Percentiles rank a stretch among this genome's conserved stretches.
Evolutionary conservation across 1,284 basidiomycete species (phyloP).

Genomic region (Tylopilus sp.): DNA sequence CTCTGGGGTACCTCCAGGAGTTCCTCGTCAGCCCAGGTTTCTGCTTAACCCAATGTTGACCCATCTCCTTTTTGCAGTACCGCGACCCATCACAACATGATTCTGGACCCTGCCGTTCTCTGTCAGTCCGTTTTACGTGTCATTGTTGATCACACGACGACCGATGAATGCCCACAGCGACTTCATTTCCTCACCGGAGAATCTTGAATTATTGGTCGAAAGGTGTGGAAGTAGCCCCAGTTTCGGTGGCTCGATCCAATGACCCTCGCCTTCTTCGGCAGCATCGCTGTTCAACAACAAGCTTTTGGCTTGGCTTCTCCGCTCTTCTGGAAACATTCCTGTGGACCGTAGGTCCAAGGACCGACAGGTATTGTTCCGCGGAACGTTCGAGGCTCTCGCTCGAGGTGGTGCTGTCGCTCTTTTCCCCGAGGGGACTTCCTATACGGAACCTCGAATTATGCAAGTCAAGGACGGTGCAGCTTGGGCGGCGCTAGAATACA

Average conservation of each 20-base stretch:
- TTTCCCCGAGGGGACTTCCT: conserved; percentile 90
- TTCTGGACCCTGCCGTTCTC: conserved; percentile 76
- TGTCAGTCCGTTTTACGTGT: conserved; percentile 49
- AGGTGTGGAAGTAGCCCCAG: conserved; percentile 38
- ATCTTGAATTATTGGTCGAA: conserved; percentile 95
- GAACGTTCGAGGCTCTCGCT: conserved; percentile 83
- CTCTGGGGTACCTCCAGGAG: not conserved
- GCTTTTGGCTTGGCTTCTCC: conserved; percentile 67
- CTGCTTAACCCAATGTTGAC: conserved; percentile 12
- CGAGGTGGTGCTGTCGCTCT: conserved; percentile 79
- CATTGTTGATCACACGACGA: conserved; percentile 14
- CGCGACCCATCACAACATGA: conserved; percentile 90
- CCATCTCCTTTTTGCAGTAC: conserved; percentile 45
- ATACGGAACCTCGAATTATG: conserved; percentile 88
- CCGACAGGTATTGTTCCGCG: conserved; percentile 82
- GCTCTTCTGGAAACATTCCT: conserved; percentile 89
- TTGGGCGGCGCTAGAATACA: conserved; percentile 92
- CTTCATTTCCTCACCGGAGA: conserved; percentile 70
- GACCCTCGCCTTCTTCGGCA: conserved; percentile 28
- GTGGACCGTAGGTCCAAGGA: conserved; percentile 92
- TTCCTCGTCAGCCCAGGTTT: not conserved
- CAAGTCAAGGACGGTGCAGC: conserved; percentile 94
- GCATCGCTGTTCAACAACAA: conserved; percentile 77
- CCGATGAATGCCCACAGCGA: conserved; percentile 43
- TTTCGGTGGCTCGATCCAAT: conserved; percentile 8